phyloP scores from a whole-genome alignment of 2,329 filamentous ascomycete species.

The Fusarium albidum region DNA sequence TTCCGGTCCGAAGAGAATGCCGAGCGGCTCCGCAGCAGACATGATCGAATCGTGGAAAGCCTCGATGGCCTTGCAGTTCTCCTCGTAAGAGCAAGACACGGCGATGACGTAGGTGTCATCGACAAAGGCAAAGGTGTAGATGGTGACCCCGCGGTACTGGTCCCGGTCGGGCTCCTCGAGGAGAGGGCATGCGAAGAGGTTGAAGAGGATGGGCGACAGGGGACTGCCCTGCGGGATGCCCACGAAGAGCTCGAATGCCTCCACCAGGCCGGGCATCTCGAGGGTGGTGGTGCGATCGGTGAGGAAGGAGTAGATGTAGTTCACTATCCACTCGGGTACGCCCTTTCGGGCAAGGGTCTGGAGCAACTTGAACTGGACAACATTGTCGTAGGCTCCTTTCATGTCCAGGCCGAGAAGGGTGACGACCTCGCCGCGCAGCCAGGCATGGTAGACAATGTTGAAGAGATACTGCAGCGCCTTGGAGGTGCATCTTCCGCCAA shows the following conservation, averaged over 20 bases:
- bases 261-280: background rate
- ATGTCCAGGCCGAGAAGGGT: slow-evolving; percentile 19
- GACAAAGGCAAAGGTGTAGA: background rate
- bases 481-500: slow-evolving; percentile 1
- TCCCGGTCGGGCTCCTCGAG: background rate
- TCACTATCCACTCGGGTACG: slow-evolving; percentile 4
- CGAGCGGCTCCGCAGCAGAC: background rate
- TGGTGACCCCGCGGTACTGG: background rate
- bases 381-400: slow-evolving; percentile 11
- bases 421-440: background rate
- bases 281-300: background rate
- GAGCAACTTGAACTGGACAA: slow-evolving; percentile 1
- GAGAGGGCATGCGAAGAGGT: slow-evolving; percentile 8
- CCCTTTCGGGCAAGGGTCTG: background rate
- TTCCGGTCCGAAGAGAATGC: background rate
- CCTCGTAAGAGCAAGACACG: background rate
- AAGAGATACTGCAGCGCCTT: slow-evolving; percentile 1
- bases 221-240: slow-evolving; percentile 10
- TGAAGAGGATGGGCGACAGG: slow-evolving; percentile 8
- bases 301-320: slow-evolving; percentile 15
- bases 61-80: background rate
- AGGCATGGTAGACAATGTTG: slow-evolving; percentile 1
- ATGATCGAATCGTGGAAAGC: background rate
- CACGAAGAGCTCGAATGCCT: background rate
- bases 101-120: slow-evolving; percentile 6